A percentile compares a stretch with the other conserved stretches of the same genome.
Evolutionary conservation across 1,284 basidiomycete species (phyloP).

Genomic region (Malassezia arunalokei): DNA sequence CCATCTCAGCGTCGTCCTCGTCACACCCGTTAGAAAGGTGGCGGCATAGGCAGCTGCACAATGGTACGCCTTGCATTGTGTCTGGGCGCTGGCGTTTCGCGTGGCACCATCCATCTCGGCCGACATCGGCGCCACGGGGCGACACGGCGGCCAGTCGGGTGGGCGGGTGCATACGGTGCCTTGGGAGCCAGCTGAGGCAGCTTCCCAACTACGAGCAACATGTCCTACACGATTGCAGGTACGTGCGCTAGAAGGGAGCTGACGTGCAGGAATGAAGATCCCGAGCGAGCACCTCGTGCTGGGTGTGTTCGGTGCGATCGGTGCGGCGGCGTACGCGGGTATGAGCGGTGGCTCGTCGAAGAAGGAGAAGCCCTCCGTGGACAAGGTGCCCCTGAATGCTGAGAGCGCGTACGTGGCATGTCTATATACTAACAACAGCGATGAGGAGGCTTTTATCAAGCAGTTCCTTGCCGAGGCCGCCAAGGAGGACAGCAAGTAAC

Average conservation of each 20-base stretch:
- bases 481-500: conserved; percentile 4
- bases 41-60: no score
- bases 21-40: no score
- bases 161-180: no score
- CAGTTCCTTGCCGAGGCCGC: conserved; percentile 41
- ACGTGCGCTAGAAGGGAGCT: conserved; percentile 8
- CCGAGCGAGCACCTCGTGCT: conserved; percentile 42
- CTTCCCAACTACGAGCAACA: conserved; percentile 5
- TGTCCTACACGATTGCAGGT: conserved; percentile 44
- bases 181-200: no score
- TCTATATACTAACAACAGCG: conserved; percentile 16
- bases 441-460: conserved; percentile 45
- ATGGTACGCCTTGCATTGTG: neutral
- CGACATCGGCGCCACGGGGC: neutral
- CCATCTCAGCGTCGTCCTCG: no score
- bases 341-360: conserved; percentile 17
- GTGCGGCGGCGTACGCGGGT: conserved; percentile 17
- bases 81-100: neutral
- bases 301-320: conserved; percentile 29
- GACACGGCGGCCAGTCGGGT: neutral
- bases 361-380: conserved; percentile 8
- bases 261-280: conserved; percentile 25
- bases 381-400: conserved; percentile 9
- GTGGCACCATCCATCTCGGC: neutral
- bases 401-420: neutral